These are phyloP conservation scores for Peterozyma xylosa DNA, from an alignment of 805 yeast genomes.

Conservation along the genomic window DNA sequence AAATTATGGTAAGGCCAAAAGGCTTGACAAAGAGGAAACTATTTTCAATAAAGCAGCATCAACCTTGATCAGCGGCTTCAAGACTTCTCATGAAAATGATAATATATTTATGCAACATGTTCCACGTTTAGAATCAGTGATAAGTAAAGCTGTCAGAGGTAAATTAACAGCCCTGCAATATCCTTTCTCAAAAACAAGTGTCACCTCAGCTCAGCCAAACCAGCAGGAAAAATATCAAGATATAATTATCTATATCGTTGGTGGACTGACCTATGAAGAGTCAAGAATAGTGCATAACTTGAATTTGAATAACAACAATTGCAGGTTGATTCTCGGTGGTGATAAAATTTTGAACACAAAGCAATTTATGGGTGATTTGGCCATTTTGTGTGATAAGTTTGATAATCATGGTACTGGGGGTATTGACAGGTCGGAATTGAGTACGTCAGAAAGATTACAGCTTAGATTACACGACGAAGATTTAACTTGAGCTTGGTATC, in stretches of 20 bases:
- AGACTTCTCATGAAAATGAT: constrained; percentile 35
- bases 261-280: constrained; percentile 92
- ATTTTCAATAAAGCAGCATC: constrained; percentile 16
- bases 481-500: background rate
- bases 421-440: background rate
- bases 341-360: constrained; percentile 47
- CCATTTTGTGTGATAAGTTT: constrained; percentile 11
- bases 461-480: background rate
- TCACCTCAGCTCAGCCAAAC: constrained; percentile 15
- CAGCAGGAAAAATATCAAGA: constrained; percentile 44
- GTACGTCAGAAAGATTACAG: background rate
- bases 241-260: constrained; percentile 65
- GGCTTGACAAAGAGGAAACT: constrained; percentile 30
- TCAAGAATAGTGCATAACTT: constrained; percentile 74
- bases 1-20: constrained; percentile 33
- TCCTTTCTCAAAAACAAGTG: constrained; percentile 34
- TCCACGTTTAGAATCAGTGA: constrained; percentile 55
- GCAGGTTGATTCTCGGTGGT: constrained; percentile 78
- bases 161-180: constrained; percentile 29
- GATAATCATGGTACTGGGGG: constrained; percentile 8
- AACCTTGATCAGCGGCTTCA: constrained; percentile 24
- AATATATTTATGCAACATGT: constrained; percentile 88
- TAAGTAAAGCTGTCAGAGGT: constrained; percentile 32
- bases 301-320: constrained; percentile 44
- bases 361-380: constrained; percentile 25